These are phyloP conservation scores for Ascochyta fabae DNA, from an alignment of 2,329 filamentous ascomycete genomes.

Conservation along the genomic window DNA sequence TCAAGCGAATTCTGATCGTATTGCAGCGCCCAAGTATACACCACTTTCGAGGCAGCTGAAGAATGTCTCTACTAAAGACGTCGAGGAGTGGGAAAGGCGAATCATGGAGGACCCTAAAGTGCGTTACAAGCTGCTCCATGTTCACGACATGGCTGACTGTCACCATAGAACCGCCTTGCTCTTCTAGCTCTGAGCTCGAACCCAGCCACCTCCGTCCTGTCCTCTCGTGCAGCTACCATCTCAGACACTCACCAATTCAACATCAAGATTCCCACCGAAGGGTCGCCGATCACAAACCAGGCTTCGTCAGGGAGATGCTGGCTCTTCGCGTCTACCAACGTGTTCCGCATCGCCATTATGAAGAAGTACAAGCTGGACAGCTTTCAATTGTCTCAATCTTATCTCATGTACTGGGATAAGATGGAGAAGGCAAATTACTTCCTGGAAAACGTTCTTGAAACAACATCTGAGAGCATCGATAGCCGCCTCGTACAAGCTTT, in stretches of 20 bases:
- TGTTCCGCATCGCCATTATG: conserved; percentile 89
- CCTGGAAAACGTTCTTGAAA: conserved; percentile 82
- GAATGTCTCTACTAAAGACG: conserved; percentile 58
- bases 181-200: conserved; percentile 74
- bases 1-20: not conserved
- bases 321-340: conserved; percentile 91
- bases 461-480: conserved; percentile 72
- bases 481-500: conserved; percentile 74
- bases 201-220: conserved; percentile 70
- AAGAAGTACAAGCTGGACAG: conserved; percentile 76
- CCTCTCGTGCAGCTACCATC: conserved; percentile 67
- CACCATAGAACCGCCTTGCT: conserved; percentile 70
- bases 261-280: conserved; percentile 80
- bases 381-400: conserved; percentile 87
- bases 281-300: conserved; percentile 84
- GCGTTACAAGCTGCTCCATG: conserved; percentile 9
- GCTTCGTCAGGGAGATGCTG: conserved; percentile 83
- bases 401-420: conserved; percentile 94
- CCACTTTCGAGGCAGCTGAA: conserved; percentile 35
- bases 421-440: conserved; percentile 92
- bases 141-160: not conserved
- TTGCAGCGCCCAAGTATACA: conserved; percentile 35
- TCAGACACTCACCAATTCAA: conserved; percentile 83
- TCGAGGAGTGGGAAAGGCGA: conserved; percentile 66
- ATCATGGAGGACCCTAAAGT: conserved; percentile 71